Base-by-base conservation (phyloP, 176 grass and related monocot species). In the Oryza australiensis region DNA sequence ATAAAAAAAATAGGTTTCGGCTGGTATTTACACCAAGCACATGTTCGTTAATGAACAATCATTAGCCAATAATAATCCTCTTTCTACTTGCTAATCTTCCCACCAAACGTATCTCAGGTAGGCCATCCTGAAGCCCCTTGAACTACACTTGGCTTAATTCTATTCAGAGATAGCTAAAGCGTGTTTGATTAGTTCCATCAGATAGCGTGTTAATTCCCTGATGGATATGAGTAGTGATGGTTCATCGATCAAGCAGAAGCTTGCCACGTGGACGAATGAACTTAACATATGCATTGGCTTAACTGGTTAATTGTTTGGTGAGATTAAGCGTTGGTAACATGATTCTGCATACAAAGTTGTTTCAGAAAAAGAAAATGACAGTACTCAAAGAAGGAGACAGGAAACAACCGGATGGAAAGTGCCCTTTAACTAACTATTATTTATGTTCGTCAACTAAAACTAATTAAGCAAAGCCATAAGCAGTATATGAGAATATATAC, bases 201-300 rank as follows among this genome's bases (percentile, higher is more conserved):
- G 22, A 60, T 4, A 24, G n/a, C 55, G 55, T 60, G 22, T 59
- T 83, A 62, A 43, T 43, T 15, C 62, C 45, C 5, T 24, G 34
- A 34, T 62, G 64, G 73, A 9, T 15, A 9, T 15, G 73, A 59
- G 5, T 23, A 60, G 53, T 29, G 27, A 65, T 73, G 57, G 26
- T 8, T 57, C 53, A 60, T 60, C 55, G 12, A 74, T 45, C 73
- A 10, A 23, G 35, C 26, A 15, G 48, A 0, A 70, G 65, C 65
- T 33, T 30, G 83, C 53, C 83, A 63, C 83, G 48, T 85, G 74
- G 51, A 70, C 26, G 12, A 77, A 20, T 60, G 0, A 27, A 22
- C 24, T 23, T 26, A 26, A 59, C 13, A 37, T 42, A 4, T 2
- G 26, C 28, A 9, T 5, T 24, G 3, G 66, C 51, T 22, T 55